A percentile compares a stretch with the other conserved stretches of the same genome.
phyloP scores from a whole-genome alignment of 2,329 filamentous ascomycete species.

The Aspergillus sp. region DNA sequence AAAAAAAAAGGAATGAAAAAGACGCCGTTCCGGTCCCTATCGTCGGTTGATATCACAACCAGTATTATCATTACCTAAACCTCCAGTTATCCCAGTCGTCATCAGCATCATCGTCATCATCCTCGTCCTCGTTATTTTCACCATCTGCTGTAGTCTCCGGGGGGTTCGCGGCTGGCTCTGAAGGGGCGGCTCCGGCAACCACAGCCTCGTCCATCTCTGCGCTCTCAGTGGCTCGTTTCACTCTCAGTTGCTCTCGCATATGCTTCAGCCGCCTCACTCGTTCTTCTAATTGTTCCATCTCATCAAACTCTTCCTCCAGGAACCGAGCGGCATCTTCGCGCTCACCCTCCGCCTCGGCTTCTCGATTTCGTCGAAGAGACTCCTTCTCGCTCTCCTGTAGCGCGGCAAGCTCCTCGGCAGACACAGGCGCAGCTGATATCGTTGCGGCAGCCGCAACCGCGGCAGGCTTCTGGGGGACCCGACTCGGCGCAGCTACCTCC shows the following conservation, averaged over 20 bases:
- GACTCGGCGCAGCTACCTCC: conserved; percentile 62
- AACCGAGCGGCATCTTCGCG: conserved; percentile 73
- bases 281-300: conserved; percentile 77
- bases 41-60: conserved; percentile 17
- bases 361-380: conserved; percentile 43
- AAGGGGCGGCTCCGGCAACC: conserved; percentile 19
- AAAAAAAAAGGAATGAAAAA: conserved; percentile 13
- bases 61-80: conserved; percentile 30
- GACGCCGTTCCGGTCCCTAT: conserved; percentile 22
- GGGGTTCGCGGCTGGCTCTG: conserved; percentile 29
- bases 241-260: conserved; percentile 66
- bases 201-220: conserved; percentile 29
- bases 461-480: conserved; percentile 30
- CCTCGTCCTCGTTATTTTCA: conserved; percentile 29
- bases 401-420: conserved; percentile 61
- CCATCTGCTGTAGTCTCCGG: conserved; percentile 50
- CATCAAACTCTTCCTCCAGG: conserved; percentile 75
- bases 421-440: conserved; percentile 69
- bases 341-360: conserved; percentile 64
- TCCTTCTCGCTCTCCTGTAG: conserved; percentile 51
- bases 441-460: conserved; percentile 50
- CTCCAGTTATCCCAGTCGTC: conserved; percentile 49
- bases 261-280: conserved; percentile 69
- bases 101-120: conserved; percentile 52
- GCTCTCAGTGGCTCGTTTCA: conserved; percentile 31